phyloP scores from a whole-genome alignment of 2,329 filamentous ascomycete species.

The Colletotrichum godetiae region DNA sequence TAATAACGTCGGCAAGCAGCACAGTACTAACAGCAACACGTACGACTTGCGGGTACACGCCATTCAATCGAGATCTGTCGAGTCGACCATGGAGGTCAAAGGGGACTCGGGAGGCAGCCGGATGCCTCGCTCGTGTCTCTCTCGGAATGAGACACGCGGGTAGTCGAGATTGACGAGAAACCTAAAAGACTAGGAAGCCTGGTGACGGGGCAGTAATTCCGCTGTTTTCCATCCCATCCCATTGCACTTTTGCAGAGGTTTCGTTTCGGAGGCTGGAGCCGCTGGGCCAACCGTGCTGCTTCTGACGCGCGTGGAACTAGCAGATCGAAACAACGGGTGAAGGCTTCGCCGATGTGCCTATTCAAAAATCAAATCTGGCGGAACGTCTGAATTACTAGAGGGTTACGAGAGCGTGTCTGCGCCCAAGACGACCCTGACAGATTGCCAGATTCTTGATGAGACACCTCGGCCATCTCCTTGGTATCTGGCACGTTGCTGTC shows the following conservation, averaged over 20 bases:
- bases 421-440: not conserved
- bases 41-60: not conserved
- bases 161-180: slow-evolving; percentile 1
- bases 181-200: slow-evolving; percentile 5
- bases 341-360: slow-evolving; percentile 4
- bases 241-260: slow-evolving; percentile 1
- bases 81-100: not conserved
- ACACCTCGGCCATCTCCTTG: not conserved
- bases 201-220: slow-evolving; percentile 10
- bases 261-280: slow-evolving; percentile 28
- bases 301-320: slow-evolving; percentile 11
- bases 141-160: not conserved
- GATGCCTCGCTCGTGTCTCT: not conserved
- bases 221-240: slow-evolving; percentile 23
- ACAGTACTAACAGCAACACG: not conserved
- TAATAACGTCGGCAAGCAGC: not conserved
- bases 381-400: not conserved
- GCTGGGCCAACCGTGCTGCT: slow-evolving; percentile 27
- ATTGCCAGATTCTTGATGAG: not conserved
- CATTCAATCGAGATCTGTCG: not conserved
- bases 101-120: not conserved
- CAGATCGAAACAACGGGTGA: slow-evolving; percentile 25
- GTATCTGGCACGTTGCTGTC: not conserved
- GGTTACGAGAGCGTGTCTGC: not conserved
- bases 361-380: not conserved